Conservation (phyloP, 2,329 filamentous ascomycete species). For the Fusarium gaditjirri region DNA sequence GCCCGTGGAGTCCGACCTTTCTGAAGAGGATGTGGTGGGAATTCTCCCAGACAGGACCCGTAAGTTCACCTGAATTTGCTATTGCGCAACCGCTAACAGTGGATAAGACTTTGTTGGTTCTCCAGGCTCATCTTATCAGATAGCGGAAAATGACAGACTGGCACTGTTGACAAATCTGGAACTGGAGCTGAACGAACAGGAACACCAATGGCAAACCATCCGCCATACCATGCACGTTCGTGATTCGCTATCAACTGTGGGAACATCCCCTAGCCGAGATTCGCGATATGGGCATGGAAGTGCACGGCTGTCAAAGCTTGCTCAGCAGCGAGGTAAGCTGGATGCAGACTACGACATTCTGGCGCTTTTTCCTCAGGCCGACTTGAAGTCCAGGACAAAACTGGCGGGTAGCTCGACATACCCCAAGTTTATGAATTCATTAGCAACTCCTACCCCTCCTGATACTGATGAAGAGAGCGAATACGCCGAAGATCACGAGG, state of each 20-base stretch:
- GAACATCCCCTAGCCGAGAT: slow-evolving; percentile 39
- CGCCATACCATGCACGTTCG: slow-evolving; percentile 60
- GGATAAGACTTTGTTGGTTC: slow-evolving; percentile 11
- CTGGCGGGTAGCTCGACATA: slow-evolving; percentile 20
- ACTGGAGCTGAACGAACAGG: slow-evolving; percentile 69
- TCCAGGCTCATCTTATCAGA: slow-evolving; percentile 40
- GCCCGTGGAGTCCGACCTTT: slow-evolving; percentile 58
- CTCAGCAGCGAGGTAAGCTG: slow-evolving; percentile 30
- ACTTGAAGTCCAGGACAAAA: slow-evolving; percentile 21
- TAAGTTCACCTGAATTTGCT: slow-evolving; percentile 12
- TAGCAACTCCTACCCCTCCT: slow-evolving; percentile 58
- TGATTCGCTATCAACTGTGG: slow-evolving; percentile 62
- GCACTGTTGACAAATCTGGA: slow-evolving; percentile 69
- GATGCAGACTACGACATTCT: slow-evolving; percentile 30
- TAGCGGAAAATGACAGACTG: slow-evolving; percentile 51
- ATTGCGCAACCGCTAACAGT: slow-evolving; percentile 19
- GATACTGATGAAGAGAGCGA: slow-evolving; percentile 60
- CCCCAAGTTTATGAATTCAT: slow-evolving; percentile 26
- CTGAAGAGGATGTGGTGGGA: slow-evolving; percentile 57
- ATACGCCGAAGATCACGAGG: slow-evolving; percentile 44
- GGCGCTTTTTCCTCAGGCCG: slow-evolving; percentile 26
- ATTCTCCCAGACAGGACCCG: slow-evolving; percentile 26
- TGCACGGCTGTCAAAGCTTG: slow-evolving; percentile 20
- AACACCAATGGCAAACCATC: slow-evolving; percentile 68
- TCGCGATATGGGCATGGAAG: slow-evolving; percentile 36